Evolutionary conservation across 805 yeast species (phyloP), one percentile per base, ranked within the genome.

Genomic region (Metschnikowia matae): DNA sequence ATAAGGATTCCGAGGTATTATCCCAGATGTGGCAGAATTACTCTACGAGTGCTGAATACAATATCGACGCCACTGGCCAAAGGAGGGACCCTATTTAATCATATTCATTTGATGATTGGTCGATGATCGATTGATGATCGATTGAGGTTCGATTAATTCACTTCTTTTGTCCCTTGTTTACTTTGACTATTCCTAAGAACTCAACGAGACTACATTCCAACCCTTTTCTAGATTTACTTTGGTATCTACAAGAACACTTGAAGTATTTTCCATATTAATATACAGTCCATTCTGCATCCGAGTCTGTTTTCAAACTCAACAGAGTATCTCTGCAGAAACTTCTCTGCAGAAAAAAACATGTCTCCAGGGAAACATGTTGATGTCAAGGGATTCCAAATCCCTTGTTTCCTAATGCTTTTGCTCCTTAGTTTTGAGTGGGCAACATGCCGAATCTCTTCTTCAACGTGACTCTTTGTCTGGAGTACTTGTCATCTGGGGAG

Each of bases 401-500:
- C 29, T 11, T 26, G 29, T 8, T 8, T 26, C 29, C 29, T 26
- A 26, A 26, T 26, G 29, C 29, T 26, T 26, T 26, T 8, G 31
- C 11, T 39, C 26, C 38, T 42, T 33, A 44, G 40, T 55, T 55
- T 69, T 88, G 94, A 50, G 95, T 86, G 64, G 96, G 96, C 68
- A 94, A 79, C 70, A 94, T 69, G 60, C 85, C 84, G 69, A 74
- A 92, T 78, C 99, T 86, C 81, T 89, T 94, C 84, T 94, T 94
- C 68, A 94, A 80, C 51, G 98, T 92, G 46, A 94, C 97, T 82
- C 99, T 89, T 75, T 94, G 98, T 79, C 97, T 87, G 44, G 99
- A 94, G 79, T 89, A 92, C 77, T 94, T 94, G 82, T 94, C 99
- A 70, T 94, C 99, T 61, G 99, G 99, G 33, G 99, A 94, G 73